A percentile compares a stretch with the other conserved stretches of the same genome.
These are phyloP conservation scores for Hymenoscyphus albidus DNA, from an alignment of 2,329 filamentous ascomycete genomes.

Conservation along the genomic window DNA sequence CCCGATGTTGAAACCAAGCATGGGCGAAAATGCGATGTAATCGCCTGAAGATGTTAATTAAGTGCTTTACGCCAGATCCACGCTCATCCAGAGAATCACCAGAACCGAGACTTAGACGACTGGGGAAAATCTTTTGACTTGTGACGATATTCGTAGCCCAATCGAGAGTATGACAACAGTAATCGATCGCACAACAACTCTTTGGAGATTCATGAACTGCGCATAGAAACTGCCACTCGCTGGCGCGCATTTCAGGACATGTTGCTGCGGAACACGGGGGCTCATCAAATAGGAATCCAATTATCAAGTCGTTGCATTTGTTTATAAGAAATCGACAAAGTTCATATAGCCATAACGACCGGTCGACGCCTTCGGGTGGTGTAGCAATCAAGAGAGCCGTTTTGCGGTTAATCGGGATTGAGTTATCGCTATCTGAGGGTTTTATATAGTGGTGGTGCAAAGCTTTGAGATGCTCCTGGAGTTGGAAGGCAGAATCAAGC, in stretches of 20 bases:
- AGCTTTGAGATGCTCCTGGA: constrained; percentile 94
- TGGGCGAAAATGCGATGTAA: constrained; percentile 97
- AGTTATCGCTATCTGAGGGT: constrained; percentile 52
- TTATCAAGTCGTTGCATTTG: constrained; percentile 87
- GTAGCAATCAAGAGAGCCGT: constrained; percentile 73
- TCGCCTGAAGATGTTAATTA: constrained; percentile 91
- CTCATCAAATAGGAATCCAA: constrained; percentile 86
- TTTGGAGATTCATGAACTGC: constrained; percentile 96
- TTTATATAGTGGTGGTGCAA: constrained; percentile 80
- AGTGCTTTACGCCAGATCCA: constrained; percentile 68
- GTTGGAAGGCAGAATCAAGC: constrained; percentile 95
- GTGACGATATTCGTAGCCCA: constrained; percentile 95
- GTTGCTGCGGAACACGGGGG: constrained; percentile 85
- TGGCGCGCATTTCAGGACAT: constrained; percentile 97
- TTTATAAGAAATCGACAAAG: constrained; percentile 93
- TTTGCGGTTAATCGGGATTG: constrained; percentile 68
- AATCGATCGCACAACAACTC: constrained; percentile 96
- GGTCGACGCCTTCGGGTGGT: constrained; percentile 77
- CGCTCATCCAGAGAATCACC: constrained; percentile 52
- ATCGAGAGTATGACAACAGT: constrained; percentile 97
- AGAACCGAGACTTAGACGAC: constrained; percentile 48
- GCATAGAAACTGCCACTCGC: constrained; percentile 98
- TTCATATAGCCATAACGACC: constrained; percentile 94
- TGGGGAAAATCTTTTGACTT: constrained; percentile 92
- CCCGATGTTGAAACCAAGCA: constrained; percentile 96